Conservation (phyloP, 371 early-diverging fungal species). For the Mortierella sp. region DNA sequence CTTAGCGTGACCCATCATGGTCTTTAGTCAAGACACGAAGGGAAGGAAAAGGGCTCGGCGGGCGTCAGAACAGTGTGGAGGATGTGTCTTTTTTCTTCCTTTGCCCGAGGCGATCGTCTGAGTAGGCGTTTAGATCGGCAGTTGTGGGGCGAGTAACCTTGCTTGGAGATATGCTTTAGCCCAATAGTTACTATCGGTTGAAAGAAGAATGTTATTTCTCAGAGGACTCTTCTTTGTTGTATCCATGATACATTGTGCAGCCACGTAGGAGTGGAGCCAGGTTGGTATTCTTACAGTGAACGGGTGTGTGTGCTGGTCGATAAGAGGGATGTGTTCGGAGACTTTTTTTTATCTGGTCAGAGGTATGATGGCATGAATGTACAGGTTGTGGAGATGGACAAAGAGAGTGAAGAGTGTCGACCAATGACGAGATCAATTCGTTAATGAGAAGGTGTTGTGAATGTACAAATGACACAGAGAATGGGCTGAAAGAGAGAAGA, state of each 20-base stretch:
- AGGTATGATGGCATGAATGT: slow-evolving; percentile 1
- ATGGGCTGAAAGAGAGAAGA: neutral
- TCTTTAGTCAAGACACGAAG: neutral
- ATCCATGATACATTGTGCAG: neutral
- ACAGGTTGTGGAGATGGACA: neutral
- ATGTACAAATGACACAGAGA: neutral
- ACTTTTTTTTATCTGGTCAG: slow-evolving; percentile 3
- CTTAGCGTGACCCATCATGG: slow-evolving; percentile 12
- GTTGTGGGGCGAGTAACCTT: neutral
- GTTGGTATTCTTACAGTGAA: neutral
- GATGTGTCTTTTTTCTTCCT: neutral
- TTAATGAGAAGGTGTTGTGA: neutral
- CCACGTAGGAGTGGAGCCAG: neutral
- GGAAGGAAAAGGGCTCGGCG: neutral
- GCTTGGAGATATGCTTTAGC: neutral
- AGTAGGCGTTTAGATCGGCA: neutral
- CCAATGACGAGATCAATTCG: neutral
- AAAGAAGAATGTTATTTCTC: neutral
- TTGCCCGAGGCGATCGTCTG: slow-evolving; percentile 7
- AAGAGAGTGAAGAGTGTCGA: neutral
- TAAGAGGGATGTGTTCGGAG: slow-evolving; percentile 1
- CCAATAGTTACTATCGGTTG: neutral
- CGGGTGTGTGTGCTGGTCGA: neutral
- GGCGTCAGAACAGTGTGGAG: neutral
- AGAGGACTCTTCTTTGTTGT: neutral